A percentile compares a stretch with the other conserved stretches of the same genome.
phyloP scores from a whole-genome alignment of 805 yeast species.

The Yamadazyma endophytica region DNA sequence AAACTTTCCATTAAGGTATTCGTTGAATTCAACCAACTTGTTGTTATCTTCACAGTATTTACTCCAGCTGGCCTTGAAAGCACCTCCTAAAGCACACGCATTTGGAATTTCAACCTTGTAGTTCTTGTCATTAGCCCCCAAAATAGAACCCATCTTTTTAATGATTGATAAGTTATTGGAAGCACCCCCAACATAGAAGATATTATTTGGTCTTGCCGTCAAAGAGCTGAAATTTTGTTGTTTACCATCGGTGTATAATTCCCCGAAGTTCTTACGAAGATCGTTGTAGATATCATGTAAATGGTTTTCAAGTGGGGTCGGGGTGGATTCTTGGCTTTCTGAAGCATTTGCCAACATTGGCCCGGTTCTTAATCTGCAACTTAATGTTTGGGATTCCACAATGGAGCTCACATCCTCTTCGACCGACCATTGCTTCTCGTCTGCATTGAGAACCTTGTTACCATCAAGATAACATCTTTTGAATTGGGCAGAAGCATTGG shows the following conservation, averaged over 20 bases:
- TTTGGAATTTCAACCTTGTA: slow-evolving; percentile 73
- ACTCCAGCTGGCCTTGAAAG: slow-evolving; percentile 81
- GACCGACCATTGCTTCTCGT: slow-evolving; percentile 35
- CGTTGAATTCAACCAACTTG: slow-evolving; percentile 42
- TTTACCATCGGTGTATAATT: slow-evolving; percentile 47
- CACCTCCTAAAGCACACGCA: slow-evolving; percentile 92
- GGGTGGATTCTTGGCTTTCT: slow-evolving; percentile 9
- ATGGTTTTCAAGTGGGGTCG: slow-evolving; percentile 10
- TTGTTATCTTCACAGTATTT: slow-evolving; percentile 26
- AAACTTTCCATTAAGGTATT: slow-evolving; percentile 34
- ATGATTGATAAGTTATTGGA: slow-evolving; percentile 70
- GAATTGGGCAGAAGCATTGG: slow-evolving; percentile 66
- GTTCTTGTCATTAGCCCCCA: slow-evolving; percentile 65
- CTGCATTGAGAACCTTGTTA: slow-evolving; percentile 19
- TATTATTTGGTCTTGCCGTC: slow-evolving; percentile 57
- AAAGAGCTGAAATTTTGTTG: slow-evolving; percentile 41
- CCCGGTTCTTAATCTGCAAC: slow-evolving; percentile 75
- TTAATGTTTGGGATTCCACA: slow-evolving; percentile 81
- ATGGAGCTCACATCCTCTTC: slow-evolving; percentile 71
- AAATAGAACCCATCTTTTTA: slow-evolving; percentile 60
- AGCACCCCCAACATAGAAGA: slow-evolving; percentile 86
- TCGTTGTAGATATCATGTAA: slow-evolving; percentile 21
- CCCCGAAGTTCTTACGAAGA: slow-evolving; percentile 32
- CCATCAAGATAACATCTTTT: slow-evolving; percentile 45
- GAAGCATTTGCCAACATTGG: slow-evolving; percentile 55